phyloP scores from a whole-genome alignment of 768 basidiomycete species.

The Coprinopsis cinerea region DNA sequence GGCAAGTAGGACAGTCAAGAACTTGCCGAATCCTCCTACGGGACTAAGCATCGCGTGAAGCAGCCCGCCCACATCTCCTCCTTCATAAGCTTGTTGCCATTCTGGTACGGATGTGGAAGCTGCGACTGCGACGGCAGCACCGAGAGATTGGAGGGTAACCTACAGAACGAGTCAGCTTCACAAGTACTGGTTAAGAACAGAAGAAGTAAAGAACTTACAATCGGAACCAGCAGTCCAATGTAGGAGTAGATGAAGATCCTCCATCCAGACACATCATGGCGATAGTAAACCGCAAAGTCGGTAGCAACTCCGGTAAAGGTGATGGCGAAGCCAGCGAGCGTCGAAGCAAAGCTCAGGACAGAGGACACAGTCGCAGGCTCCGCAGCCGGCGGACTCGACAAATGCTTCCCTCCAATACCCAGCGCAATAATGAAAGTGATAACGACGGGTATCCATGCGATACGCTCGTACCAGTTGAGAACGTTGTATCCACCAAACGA shows the following conservation, averaged over 20 bases:
- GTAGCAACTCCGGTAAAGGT: conserved; percentile 56
- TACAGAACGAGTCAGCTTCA: conserved; percentile 8
- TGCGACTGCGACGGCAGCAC: conserved; percentile 62
- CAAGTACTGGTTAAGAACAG: not conserved
- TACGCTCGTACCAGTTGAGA: conserved; percentile 58
- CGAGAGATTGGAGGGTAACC: conserved; percentile 42
- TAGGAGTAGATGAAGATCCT: conserved; percentile 67
- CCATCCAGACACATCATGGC: conserved; percentile 47
- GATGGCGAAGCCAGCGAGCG: conserved; percentile 68
- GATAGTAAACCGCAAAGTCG: conserved; percentile 73
- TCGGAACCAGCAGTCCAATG: conserved; percentile 60
- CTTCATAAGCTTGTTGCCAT: conserved; percentile 55
- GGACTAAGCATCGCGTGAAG: conserved; percentile 69
- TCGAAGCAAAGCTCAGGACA: conserved; percentile 62
- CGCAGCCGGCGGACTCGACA: conserved; percentile 42
- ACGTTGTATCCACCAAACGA: conserved; percentile 55
- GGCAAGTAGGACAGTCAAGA: conserved; percentile 74
- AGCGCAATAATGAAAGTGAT: conserved; percentile 65
- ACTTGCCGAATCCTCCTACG: conserved; percentile 66
- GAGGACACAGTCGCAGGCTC: conserved; percentile 47
- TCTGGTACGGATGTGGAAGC: conserved; percentile 47
- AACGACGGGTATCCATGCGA: conserved; percentile 76
- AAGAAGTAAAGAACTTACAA: conserved; percentile 24
- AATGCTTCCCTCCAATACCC: conserved; percentile 69
- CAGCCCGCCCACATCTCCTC: conserved; percentile 64